Evolutionary conservation across 805 yeast species (phyloP).

Genomic region (Ogataea salicorniae): DNA sequence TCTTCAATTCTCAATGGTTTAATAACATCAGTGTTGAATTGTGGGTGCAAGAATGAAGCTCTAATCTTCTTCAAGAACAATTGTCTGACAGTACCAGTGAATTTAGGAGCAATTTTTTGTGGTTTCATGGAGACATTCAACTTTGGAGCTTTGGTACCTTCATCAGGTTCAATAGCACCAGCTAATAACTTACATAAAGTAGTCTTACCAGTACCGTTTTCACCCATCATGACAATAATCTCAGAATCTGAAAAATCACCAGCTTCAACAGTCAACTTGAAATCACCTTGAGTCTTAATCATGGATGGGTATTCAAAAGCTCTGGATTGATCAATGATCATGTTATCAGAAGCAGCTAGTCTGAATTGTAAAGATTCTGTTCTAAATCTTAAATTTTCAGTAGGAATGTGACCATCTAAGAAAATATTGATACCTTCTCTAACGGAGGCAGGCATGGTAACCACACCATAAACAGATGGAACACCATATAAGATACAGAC

Average conservation of each 20-base stretch:
- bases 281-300: slow-evolving; percentile 93
- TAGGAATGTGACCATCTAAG: slow-evolving; percentile 95
- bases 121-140: slow-evolving; percentile 97
- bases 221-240: slow-evolving; percentile 99
- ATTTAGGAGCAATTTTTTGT: slow-evolving; percentile 97
- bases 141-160: slow-evolving; percentile 73
- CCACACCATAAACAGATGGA: slow-evolving; percentile 98
- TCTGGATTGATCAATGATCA: slow-evolving; percentile 72
- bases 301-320: slow-evolving; percentile 73
- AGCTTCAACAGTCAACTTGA: slow-evolving; percentile 70
- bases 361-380: slow-evolving; percentile 92
- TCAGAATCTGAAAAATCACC: slow-evolving; percentile 97
- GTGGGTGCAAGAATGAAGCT: slow-evolving; percentile 91
- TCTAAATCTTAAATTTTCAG: slow-evolving; percentile 96
- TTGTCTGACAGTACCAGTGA: slow-evolving; percentile 98
- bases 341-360: slow-evolving; percentile 74
- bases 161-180: slow-evolving; percentile 87
- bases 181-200: slow-evolving; percentile 95
- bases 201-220: slow-evolving; percentile 99
- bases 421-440: slow-evolving; percentile 99
- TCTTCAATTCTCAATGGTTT: slow-evolving; percentile 92
- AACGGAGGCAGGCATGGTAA: slow-evolving; percentile 91
- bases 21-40: slow-evolving; percentile 96
- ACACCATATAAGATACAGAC: slow-evolving; percentile 97
- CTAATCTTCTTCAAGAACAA: slow-evolving; percentile 94